phyloP scores from a whole-genome alignment of 257 asterid species.

The Lavandula angustifolia region DNA sequence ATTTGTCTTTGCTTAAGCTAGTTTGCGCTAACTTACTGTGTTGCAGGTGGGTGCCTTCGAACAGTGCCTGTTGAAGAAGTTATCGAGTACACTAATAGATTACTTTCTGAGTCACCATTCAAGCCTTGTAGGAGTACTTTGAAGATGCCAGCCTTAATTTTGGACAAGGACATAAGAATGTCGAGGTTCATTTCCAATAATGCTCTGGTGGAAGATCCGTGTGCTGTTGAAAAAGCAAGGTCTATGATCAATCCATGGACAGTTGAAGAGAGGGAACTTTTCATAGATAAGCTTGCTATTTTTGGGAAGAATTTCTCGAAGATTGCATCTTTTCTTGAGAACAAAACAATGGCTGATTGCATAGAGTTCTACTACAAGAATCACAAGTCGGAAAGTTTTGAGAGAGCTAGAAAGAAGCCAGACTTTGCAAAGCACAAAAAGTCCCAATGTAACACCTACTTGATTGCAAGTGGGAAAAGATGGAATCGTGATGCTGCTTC shows the following conservation, averaged over 20 bases:
- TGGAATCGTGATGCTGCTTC: constrained; percentile 83
- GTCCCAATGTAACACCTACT: constrained; percentile 57
- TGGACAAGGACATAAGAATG: constrained; percentile 57
- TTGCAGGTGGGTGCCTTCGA: constrained; percentile 66
- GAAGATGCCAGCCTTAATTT: constrained; percentile 83
- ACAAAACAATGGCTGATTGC: constrained; percentile 87
- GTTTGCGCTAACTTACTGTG: constrained; percentile 27
- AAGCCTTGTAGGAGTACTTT: constrained; percentile 61
- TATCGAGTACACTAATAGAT: constrained; percentile 44
- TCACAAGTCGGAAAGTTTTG: constrained; percentile 79
- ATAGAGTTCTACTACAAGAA: constrained; percentile 94
- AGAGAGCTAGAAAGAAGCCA: constrained; percentile 65
- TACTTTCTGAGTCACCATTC: constrained; percentile 61
- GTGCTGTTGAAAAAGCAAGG: constrained; percentile 75
- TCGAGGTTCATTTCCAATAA: constrained; percentile 73
- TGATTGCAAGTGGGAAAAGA: constrained; percentile 79
- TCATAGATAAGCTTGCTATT: constrained; percentile 72
- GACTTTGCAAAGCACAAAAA: constrained; percentile 58
- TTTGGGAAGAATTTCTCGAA: constrained; percentile 76
- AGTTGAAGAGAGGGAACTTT: constrained; percentile 66
- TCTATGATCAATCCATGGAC: constrained; percentile 75
- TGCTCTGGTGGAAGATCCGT: constrained; percentile 89
- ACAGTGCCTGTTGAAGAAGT: constrained; percentile 60
- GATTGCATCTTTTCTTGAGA: constrained; percentile 79
- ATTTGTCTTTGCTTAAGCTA: constrained; percentile 15